Conservation (phyloP, 2,329 filamentous ascomycete species). For the Fusarium papillatum region DNA sequence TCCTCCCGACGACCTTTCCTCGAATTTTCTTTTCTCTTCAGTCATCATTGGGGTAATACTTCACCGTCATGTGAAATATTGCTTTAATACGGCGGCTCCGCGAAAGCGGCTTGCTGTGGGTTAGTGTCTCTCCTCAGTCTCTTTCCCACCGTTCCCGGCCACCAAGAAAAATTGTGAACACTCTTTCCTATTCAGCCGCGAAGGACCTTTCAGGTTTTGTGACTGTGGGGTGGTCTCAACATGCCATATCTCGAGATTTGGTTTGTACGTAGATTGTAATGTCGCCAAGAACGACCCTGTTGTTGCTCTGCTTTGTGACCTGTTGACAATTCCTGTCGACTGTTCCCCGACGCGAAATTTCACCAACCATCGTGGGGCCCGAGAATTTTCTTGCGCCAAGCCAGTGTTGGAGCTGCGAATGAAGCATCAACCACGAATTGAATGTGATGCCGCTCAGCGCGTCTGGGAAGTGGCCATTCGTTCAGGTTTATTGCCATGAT, state of each 20-base stretch:
- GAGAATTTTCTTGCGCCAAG: background rate
- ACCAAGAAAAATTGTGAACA: conserved; percentile 60
- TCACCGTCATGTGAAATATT: conserved; percentile 51
- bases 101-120: conserved; percentile 68
- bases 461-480: no score
- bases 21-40: conserved; percentile 1
- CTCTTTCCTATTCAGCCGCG: conserved; percentile 63
- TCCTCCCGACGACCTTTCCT: background rate
- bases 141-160: conserved; percentile 70
- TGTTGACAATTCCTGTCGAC: background rate
- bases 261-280: background rate
- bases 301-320: background rate
- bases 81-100: conserved; percentile 64
- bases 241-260: conserved; percentile 41
- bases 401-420: no score
- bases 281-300: background rate
- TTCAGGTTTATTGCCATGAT: no score
- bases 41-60: conserved; percentile 30
- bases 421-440: background rate
- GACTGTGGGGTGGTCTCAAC: conserved; percentile 67
- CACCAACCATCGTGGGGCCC: background rate
- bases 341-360: background rate
- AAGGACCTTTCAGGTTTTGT: conserved; percentile 55
- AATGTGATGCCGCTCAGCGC: background rate
- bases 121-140: conserved; percentile 59